Evolutionary conservation across 1,284 basidiomycete species (phyloP), one percentile per base, ranked within the genome.

Genomic region (Meripilus lineatus): DNA sequence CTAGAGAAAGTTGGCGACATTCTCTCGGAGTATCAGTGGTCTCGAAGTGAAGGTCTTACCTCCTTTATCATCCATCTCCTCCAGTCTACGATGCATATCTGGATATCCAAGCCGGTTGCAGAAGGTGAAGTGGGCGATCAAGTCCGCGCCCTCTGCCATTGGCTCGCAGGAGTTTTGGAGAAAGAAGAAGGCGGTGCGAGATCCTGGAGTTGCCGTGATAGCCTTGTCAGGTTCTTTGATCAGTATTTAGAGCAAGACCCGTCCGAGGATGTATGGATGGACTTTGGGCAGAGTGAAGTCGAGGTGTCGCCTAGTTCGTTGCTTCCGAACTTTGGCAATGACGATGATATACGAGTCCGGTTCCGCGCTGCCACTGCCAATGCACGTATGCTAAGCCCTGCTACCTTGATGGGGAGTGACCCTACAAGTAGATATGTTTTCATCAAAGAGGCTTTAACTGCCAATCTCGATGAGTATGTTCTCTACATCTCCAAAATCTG

Each of bases 301-400:
- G 37, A 35, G 15, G 61, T 47, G 52, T 68, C 41, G 66, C 56
- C n/a, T 52, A 49, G 2, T 49, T 51, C 0, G 20, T 59, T 86
- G 38, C 66, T 91, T 28, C 74, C 74, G 5, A 58, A 56, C 13
- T 58, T 89, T 48, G 71, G 75, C 20, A 56, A 61, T 15, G 94
- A 97, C 61, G 61, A 67, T 35, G 94, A 98, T 60, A 79, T 88
- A n/a, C 79, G 93, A 20, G 84, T 96, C 25, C 84, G 94, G 5
- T 87, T 92, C 53, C 81, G 89, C 18, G 78, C 78, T 1, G 84
- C 88, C 1, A 66, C 75, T 3, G 70, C 81, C 5, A 79, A 76
- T 23, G 79, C 88, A 2, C 68, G 69, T 3, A 61, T 91, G 17
- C 84, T 89, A 53, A 58, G 68, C 4, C 55, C 70, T n/a, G 62